Percentiles rank a stretch among this genome's conserved stretches.
phyloP scores from a whole-genome alignment of 2,329 filamentous ascomycete species.

The Zymoseptoria tritici region DNA sequence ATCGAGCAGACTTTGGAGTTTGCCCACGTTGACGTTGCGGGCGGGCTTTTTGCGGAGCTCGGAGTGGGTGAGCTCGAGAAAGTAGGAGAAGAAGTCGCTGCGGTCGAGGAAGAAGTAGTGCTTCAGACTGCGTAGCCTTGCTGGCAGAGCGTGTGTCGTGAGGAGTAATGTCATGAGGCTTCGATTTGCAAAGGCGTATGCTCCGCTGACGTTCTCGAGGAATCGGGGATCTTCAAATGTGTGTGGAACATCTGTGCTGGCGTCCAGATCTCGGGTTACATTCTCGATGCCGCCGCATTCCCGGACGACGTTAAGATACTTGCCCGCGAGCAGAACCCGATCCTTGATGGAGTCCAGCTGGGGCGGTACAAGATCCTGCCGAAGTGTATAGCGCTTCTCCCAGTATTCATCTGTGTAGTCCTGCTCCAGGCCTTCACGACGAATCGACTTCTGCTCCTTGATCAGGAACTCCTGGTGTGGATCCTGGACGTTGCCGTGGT shows the following conservation, averaged over 20 bases:
- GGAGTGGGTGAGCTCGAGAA: conserved; percentile 81
- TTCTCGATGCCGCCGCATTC: conserved; percentile 90
- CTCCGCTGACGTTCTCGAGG: conserved; percentile 88
- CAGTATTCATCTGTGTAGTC: conserved; percentile 99
- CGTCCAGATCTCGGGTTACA: conserved; percentile 54
- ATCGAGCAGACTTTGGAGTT: conserved; percentile 92
- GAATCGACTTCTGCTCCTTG: conserved; percentile 92
- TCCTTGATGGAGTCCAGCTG: conserved; percentile 87
- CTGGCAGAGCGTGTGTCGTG: conserved; percentile 84
- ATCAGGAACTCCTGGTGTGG: conserved; percentile 90
- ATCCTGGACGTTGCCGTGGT: conserved; percentile 91
- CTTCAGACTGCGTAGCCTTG: conserved; percentile 81
- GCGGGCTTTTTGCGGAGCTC: conserved; percentile 79
- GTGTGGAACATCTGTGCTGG: conserved; percentile 80
- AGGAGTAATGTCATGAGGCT: conserved; percentile 84
- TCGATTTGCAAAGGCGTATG: conserved; percentile 91
- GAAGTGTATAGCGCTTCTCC: conserved; percentile 94
- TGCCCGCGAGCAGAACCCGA: conserved; percentile 89
- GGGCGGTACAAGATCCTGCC: conserved; percentile 82
- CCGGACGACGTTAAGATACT: conserved; percentile 94
- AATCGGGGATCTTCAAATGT: conserved; percentile 90
- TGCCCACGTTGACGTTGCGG: conserved; percentile 80
- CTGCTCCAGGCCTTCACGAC: conserved; percentile 79
- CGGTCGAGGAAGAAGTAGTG: conserved; percentile 99
- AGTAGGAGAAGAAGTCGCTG: conserved; percentile 97